Percentiles rank a stretch among this genome's conserved stretches.
These are phyloP conservation scores for Boletus sp. DNA, from an alignment of 768 basidiomycete species.

Conservation along the genomic window DNA sequence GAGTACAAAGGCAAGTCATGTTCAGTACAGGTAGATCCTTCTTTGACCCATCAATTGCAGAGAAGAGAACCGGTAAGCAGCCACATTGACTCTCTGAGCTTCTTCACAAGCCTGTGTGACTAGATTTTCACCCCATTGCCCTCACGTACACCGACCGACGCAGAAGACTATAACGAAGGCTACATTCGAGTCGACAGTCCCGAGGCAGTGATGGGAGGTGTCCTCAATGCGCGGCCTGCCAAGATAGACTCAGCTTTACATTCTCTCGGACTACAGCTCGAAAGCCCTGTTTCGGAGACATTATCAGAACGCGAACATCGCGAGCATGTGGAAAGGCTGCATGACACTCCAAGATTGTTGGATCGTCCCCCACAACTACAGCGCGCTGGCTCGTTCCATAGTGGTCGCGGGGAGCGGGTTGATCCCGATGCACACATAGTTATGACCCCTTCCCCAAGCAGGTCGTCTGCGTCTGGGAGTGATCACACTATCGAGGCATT, in stretches of 20 bases:
- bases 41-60: conserved; percentile 21
- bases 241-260: conserved; percentile 22
- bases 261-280: conserved; percentile 21
- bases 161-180: conserved; percentile 32
- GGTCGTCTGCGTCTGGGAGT: conserved; percentile 25
- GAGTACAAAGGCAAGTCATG: conserved; percentile 25
- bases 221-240: conserved; percentile 32
- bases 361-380: conserved; percentile 23
- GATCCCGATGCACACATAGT: conserved; percentile 22
- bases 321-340: conserved; percentile 16
- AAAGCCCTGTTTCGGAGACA: conserved; percentile 19
- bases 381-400: conserved; percentile 21
- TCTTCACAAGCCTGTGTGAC: conserved; percentile 7
- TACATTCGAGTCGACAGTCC: conserved; percentile 33
- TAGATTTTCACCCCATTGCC: conserved; percentile 34
- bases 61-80: conserved; percentile 32
- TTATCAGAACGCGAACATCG: conserved; percentile 26
- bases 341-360: conserved; percentile 20
- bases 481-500: conserved; percentile 32
- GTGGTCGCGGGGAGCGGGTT: conserved; percentile 16
- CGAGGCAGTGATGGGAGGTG: conserved; percentile 32
- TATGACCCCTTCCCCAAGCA: conserved; percentile 17
- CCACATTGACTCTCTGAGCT: background rate
- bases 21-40: background rate
- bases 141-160: conserved; percentile 33